Evolutionary conservation across 148 eudicot species (phyloP), one percentile per base, ranked within the genome.

Genomic region (Nyssa sinensis): DNA sequence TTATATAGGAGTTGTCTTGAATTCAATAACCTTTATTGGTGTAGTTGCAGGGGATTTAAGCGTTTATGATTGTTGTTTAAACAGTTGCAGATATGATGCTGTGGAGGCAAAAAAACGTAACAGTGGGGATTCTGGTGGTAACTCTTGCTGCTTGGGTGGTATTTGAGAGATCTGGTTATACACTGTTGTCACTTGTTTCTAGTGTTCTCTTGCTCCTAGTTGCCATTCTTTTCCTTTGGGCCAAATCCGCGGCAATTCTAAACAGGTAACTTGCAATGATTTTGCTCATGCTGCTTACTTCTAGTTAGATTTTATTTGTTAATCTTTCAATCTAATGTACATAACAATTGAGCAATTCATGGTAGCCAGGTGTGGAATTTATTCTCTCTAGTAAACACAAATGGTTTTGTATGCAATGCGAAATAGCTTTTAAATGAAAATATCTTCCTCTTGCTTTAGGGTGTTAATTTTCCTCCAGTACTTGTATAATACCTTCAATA

Each of bases 1-100:
- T 67, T 25, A 39, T 39, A 14, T 67, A 65, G 6, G 59, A 44
- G 25, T 32, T 67, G 17, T 19, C 13, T 67, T 47, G 27, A 39
- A 27, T 19, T 28, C 21, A 4, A 28, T 44, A 12, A 5, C 24
- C 53, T 31, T 35, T 23, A 30, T 37, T 67, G 21, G 16, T 24
- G 4, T 49, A 34, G 25, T 72, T 11, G 23, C 3, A 27, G 30
- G 3, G 23, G 32, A 27, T n/a, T 55, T 55, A n/a, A 2, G 23
- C 59, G 31, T 65, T 37, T 11, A 1, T 77, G 25, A 37, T 69
- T 71, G n/a, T n/a, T 51, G 51, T 34, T 41, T 49, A 67, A 79
- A 78, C 93, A 93, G 98, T 86, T 81, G 98, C 97, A 76, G 97
- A 94, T 90, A 89, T 90, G 83, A 75, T 88, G 69, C 82, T 94